A percentile compares a stretch with the other conserved stretches of the same genome.
Conservation (phyloP, 495 filamentous ascomycete genomes). For the Chaetomium fimeti region DNA sequence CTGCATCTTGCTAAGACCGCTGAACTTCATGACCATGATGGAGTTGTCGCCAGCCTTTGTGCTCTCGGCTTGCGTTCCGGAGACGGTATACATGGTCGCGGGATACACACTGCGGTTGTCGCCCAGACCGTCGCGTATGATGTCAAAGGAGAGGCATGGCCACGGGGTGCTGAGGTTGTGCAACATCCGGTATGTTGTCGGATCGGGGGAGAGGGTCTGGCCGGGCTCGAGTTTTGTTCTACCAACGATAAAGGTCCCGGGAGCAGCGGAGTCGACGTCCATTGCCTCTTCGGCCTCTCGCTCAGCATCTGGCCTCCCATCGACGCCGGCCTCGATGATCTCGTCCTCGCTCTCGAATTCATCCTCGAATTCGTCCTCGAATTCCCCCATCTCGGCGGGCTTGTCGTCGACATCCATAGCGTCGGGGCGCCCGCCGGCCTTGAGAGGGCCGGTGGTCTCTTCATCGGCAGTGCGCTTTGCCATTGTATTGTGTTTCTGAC, state of each 20-base stretch:
- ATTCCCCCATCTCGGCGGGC: conserved; percentile 72
- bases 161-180: conserved; percentile 88
- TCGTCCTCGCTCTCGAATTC: conserved; percentile 97
- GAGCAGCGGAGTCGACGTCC: conserved; percentile 75
- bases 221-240: conserved; percentile 81
- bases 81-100: conserved; percentile 87
- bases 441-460: conserved; percentile 59
- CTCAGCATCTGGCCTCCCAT: conserved; percentile 89
- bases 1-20: conserved; percentile 82
- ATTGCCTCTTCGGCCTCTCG: conserved; percentile 85
- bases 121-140: conserved; percentile 82
- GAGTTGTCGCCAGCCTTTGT: conserved; percentile 78
- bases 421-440: conserved; percentile 65
- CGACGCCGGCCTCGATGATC: conserved; percentile 89
- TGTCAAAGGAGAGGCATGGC: conserved; percentile 96
- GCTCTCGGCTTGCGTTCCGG: conserved; percentile 86
- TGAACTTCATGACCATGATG: conserved; percentile 92
- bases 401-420: conserved; percentile 55
- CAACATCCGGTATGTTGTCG: conserved; percentile 92
- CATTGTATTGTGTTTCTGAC: conserved; percentile 49
- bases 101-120: conserved; percentile 88
- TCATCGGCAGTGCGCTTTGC: conserved; percentile 65
- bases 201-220: conserved; percentile 85
- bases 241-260: conserved; percentile 82
- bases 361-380: conserved; percentile 95